Evolutionary conservation across 805 yeast species (phyloP).

Genomic region (Cyberlindnera bimundalis): DNA sequence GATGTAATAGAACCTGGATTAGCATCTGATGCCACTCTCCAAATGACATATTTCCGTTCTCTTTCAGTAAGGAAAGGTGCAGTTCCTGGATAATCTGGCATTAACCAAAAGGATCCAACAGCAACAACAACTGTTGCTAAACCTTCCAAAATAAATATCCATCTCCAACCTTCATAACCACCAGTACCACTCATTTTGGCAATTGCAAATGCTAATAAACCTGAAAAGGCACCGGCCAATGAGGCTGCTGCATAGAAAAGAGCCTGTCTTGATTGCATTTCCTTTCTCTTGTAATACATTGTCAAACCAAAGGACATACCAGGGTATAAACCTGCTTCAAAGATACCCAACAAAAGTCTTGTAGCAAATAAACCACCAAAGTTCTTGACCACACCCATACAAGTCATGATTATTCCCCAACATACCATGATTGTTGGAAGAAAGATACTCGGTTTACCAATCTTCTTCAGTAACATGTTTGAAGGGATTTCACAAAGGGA

Average conservation of each 20-base stretch:
- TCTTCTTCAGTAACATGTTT: constrained; percentile 17
- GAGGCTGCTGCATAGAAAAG: constrained; percentile 25
- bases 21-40: constrained; percentile 7
- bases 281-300: constrained; percentile 26
- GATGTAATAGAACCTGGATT: background rate
- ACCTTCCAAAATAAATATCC: constrained; percentile 22
- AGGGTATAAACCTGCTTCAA: constrained; percentile 22
- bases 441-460: constrained; percentile 16
- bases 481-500: constrained; percentile 20
- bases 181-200: constrained; percentile 16
- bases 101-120: constrained; percentile 1
- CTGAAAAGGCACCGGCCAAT: constrained; percentile 25
- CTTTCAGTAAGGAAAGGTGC: constrained; percentile 16
- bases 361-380: constrained; percentile 15
- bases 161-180: constrained; percentile 18
- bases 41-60: constrained; percentile 11
- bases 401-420: constrained; percentile 19
- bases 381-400: constrained; percentile 19
- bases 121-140: constrained; percentile 13
- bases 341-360: constrained; percentile 19
- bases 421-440: constrained; percentile 12
- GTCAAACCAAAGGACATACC: constrained; percentile 22
- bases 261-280: constrained; percentile 26
- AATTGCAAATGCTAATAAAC: constrained; percentile 24
- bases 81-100: constrained; percentile 22